phyloP scores from a whole-genome alignment of 1,139 yeast species.

The Zygosaccharomyces pseudobailii region DNA sequence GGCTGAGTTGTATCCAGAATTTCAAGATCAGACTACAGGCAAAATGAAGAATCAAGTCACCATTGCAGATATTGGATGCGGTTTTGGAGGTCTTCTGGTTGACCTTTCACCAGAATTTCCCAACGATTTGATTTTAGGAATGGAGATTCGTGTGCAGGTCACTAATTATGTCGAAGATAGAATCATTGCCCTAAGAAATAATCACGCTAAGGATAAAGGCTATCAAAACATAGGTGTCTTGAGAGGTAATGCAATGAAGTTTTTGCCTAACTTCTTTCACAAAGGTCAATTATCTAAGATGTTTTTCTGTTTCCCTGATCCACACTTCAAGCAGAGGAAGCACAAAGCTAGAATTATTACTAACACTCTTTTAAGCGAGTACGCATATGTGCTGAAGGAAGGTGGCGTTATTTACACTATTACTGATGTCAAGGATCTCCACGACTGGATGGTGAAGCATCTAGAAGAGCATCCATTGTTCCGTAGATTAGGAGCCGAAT shows the following conservation, averaged over 20 bases:
- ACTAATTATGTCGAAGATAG: constrained; percentile 96
- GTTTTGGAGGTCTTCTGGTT: constrained; percentile 88
- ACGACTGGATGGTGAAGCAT: constrained; percentile 94
- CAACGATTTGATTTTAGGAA: constrained; percentile 71
- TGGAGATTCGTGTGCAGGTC: constrained; percentile 97
- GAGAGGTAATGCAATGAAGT: constrained; percentile 96
- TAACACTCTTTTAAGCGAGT: constrained; percentile 79
- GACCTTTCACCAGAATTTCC: constrained; percentile 78
- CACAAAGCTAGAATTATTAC: constrained; percentile 97
- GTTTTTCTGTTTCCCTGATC: constrained; percentile 98
- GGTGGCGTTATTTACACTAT: constrained; percentile 91
- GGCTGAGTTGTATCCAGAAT: constrained; percentile 67
- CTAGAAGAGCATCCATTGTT: constrained; percentile 87
- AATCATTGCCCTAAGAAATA: constrained; percentile 71
- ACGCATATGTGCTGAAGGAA: constrained; percentile 82
- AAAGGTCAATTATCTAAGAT: constrained; percentile 80
- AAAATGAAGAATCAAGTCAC: constrained; percentile 58
- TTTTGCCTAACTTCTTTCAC: constrained; percentile 85
- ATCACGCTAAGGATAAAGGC: constrained; percentile 32
- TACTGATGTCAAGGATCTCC: constrained; percentile 92
- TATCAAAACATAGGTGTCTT: constrained; percentile 85
- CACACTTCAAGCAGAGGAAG: constrained; percentile 94
- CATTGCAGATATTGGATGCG: constrained; percentile 96
- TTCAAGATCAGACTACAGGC: constrained; percentile 40
- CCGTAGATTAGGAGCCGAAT: constrained; percentile 69